Evolutionary conservation across 495 filamentous ascomycete genomes (phyloP).

Genomic region (Pyrenula massariospora): DNA sequence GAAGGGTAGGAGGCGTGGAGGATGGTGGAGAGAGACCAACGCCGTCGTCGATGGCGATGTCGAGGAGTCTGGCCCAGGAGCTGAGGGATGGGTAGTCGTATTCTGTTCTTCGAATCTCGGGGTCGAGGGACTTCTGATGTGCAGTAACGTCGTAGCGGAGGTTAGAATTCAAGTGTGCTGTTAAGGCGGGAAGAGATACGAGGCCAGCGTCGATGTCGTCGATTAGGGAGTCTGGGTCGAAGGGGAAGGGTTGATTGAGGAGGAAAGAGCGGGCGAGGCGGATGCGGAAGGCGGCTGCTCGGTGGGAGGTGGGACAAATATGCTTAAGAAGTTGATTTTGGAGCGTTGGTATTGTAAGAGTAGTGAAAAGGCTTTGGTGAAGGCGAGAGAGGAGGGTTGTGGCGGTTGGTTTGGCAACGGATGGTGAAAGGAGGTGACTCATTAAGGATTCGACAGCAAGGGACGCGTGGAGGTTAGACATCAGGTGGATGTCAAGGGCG

Average conservation of each 20-base stretch:
- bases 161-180: conserved; percentile 36
- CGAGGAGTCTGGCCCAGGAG: conserved; percentile 52
- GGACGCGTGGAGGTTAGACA: conserved; percentile 24
- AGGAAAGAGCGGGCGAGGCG: conserved; percentile 66
- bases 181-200: conserved; percentile 32
- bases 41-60: conserved; percentile 62
- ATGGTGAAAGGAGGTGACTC: conserved; percentile 4
- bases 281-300: conserved; percentile 50
- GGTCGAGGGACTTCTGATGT: conserved; percentile 17
- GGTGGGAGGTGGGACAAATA: conserved; percentile 39
- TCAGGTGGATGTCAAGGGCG: conserved; percentile 41
- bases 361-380: conserved; percentile 37
- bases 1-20: conserved; percentile 8
- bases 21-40: conserved; percentile 12
- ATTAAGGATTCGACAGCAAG: conserved; percentile 35
- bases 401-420: conserved; percentile 21
- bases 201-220: conserved; percentile 1
- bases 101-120: conserved; percentile 16
- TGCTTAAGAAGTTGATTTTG: conserved; percentile 48
- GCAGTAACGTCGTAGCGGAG: conserved; percentile 24
- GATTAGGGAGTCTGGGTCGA: conserved; percentile 13
- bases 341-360: conserved; percentile 35
- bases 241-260: conserved; percentile 35
- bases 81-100: conserved; percentile 60
- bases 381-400: conserved; percentile 28